Conservation (phyloP, 805 yeast species). For the Candida boidinii region DNA sequence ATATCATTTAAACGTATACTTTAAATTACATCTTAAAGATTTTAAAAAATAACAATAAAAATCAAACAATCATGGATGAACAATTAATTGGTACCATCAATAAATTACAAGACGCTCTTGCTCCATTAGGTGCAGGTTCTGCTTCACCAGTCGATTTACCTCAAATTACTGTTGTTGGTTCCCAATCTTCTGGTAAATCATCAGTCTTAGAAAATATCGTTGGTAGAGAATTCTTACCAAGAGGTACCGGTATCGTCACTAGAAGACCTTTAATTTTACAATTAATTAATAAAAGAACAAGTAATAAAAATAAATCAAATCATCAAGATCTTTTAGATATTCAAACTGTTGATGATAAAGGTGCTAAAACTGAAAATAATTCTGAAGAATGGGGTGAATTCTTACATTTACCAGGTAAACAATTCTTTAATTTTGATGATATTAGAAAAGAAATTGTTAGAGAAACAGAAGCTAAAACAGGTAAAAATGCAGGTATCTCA, state of each 20-base stretch:
- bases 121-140: conserved; percentile 88
- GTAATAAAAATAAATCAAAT: conserved; percentile 7
- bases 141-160: conserved; percentile 87
- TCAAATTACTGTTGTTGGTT: conserved; percentile 92
- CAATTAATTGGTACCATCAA: conserved; percentile 75
- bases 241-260: conserved; percentile 91
- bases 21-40: too few relatives aligned
- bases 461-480: conserved; percentile 82
- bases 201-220: conserved; percentile 87
- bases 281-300: conserved; percentile 59
- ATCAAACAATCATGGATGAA: too few relatives aligned
- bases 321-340: conserved; percentile 34
- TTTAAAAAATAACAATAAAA: too few relatives aligned
- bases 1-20: too few relatives aligned
- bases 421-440: conserved; percentile 79
- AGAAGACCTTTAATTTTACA: conserved; percentile 82
- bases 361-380: conserved; percentile 57
- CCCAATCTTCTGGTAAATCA: conserved; percentile 84
- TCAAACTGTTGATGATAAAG: conserved; percentile 33
- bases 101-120: conserved; percentile 92
- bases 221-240: conserved; percentile 83
- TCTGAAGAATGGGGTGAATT: conserved; percentile 96
- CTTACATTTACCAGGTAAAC: conserved; percentile 82
- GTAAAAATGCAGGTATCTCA: conserved; percentile 81
- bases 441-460: conserved; percentile 85